Evolutionary conservation across 2,329 filamentous ascomycete genomes (phyloP).

Genomic region (Didymosphaeria variabile): DNA sequence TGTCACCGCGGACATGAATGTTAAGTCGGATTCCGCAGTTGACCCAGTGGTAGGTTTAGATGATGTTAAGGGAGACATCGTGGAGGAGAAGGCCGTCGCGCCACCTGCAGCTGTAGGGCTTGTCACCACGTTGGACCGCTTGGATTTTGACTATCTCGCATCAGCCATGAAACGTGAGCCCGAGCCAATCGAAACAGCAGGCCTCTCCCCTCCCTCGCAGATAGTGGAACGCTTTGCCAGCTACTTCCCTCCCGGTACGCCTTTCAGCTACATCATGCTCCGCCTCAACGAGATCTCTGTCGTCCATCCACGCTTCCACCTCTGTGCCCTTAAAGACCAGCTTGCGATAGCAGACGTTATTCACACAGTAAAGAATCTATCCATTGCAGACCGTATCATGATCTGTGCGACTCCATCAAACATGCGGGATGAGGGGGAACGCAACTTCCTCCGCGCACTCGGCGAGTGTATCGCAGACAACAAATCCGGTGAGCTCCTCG

Average conservation of each 20-base stretch:
- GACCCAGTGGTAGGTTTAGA: constrained; percentile 32
- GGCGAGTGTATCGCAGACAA: constrained; percentile 76
- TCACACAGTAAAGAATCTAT: constrained; percentile 72
- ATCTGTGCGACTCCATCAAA: constrained; percentile 76
- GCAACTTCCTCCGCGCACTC: constrained; percentile 67
- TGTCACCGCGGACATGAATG: constrained; percentile 32
- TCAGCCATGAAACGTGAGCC: constrained; percentile 71
- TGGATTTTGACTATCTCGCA: constrained; percentile 72
- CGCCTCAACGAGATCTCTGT: constrained; percentile 75
- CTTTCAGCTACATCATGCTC: constrained; percentile 82
- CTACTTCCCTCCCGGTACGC: constrained; percentile 82
- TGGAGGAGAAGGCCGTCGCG: constrained; percentile 16
- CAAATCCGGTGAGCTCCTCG: constrained; percentile 72
- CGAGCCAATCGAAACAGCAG: constrained; percentile 73
- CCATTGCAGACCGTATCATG: constrained; percentile 76
- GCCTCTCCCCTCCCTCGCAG: constrained; percentile 74
- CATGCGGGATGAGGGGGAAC: constrained; percentile 59
- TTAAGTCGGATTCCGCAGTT: constrained; percentile 12
- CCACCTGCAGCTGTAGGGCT: constrained; percentile 63
- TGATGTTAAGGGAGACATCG: constrained; percentile 21
- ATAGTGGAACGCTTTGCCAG: constrained; percentile 79
- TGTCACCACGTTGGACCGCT: constrained; percentile 79
- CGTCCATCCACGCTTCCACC: constrained; percentile 72
- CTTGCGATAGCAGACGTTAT: constrained; percentile 77
- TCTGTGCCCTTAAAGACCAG: constrained; percentile 71